Evolutionary conservation across 2,329 filamentous ascomycete species (phyloP), one percentile per base, ranked within the genome.

Genomic region (Cladorrhinum sp.): DNA sequence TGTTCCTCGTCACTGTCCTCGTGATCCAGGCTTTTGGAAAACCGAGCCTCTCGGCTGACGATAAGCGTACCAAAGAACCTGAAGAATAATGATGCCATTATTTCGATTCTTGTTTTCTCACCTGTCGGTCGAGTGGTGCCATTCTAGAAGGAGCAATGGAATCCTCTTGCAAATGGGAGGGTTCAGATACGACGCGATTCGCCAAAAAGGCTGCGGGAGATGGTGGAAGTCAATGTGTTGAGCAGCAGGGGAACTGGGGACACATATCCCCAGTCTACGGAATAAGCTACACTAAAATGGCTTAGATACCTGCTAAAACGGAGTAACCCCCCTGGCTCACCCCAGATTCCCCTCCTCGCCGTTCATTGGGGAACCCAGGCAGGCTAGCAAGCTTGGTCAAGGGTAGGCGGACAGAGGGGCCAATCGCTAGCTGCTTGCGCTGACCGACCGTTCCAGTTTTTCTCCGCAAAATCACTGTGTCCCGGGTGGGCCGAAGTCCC

Each of bases 361-460:
- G 49, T 36, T 52, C n/a, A 55, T 62, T 64, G 62, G 57, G 60
- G 58, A 61, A 59, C 55, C 20, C 55, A 45, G 41, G 18, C 41
- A 27, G 57, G 36, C 57, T 36, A 50, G 59, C 52, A 58, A 36
- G 45, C 48, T 55, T 55, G 50, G 49, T 20, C 22, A 51, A 55
- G 58, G 55, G 36, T 49, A 48, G 45, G 41, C 23, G 7, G 50
- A n/a, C 25, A 6, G 2, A 6, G 51, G 29, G 56, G 55, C 66
- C 66, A 67, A 66, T 67, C 32, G 32, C 50, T 12, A 20, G 55
- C 20, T 57, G 57, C 32, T 22, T 50, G 16, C 57, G 56, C 63
- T 64, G 61, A 61, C 63, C 50, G 56, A 50, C 62, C 61, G 60
- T 61, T 60, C 55, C 62, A 65, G 60, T 63, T 61, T 63, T 63